phyloP scores from a whole-genome alignment of 192 early-diverging fungal genomes.

The Coemansia sp. region DNA sequence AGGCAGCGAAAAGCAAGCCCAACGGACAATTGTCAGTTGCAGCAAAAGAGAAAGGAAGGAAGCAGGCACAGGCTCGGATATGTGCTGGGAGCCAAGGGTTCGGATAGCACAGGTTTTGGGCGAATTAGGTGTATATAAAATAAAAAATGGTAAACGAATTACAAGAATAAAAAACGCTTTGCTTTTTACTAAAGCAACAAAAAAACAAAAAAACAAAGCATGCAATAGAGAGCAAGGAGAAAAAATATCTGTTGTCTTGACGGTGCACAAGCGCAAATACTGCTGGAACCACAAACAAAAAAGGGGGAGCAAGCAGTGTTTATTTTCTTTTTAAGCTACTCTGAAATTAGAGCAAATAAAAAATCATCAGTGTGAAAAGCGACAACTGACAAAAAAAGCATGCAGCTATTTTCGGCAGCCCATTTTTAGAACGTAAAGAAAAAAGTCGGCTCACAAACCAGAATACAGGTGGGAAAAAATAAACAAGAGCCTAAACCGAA shows the following conservation, averaged over 20 bases:
- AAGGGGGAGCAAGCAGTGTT: not conserved
- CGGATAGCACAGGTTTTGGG: no score
- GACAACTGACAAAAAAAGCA: no score
- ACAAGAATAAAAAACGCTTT: not conserved
- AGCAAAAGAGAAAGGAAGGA: no score
- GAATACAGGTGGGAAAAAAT: not conserved
- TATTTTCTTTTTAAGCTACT: not conserved
- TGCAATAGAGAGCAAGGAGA: not conserved
- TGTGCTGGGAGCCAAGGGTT: no score
- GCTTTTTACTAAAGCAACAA: no score
- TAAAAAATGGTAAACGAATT: no score
- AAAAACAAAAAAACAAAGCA: conserved; percentile 3
- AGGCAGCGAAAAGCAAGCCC: no score
- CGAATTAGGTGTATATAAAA: no score
- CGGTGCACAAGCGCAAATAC: not conserved
- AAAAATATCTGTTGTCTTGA: not conserved
- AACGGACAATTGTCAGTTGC: no score
- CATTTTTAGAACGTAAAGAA: not conserved
- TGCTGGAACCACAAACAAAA: conserved; percentile 3
- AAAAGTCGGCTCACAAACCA: not conserved
- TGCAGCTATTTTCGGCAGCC: conserved; percentile 5
- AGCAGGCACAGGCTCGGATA: no score
- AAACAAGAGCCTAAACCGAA: not conserved
- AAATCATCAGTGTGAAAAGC: not conserved
- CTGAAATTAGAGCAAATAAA: not conserved